A percentile compares a stretch with the other conserved stretches of the same genome.
Conservation (phyloP, 495 filamentous ascomycete genomes). For the Cercophora sp. region DNA sequence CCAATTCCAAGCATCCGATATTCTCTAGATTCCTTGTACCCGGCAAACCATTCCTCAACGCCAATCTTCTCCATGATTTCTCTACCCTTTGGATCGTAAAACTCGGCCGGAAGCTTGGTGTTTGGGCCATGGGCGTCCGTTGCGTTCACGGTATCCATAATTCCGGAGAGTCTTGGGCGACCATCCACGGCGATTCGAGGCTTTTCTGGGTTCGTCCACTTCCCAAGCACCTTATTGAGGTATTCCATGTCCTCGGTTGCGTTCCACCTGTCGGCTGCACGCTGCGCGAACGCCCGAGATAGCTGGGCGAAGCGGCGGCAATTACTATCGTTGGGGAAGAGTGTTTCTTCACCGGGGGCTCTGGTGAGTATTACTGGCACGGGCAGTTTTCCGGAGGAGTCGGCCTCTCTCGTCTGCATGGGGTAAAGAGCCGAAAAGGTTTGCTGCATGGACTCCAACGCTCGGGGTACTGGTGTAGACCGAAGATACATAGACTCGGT, state of each 20-base stretch:
- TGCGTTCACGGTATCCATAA: conserved; percentile 91
- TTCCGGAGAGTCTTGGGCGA: conserved; percentile 77
- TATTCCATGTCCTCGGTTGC: conserved; percentile 77
- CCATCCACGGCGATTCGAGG: conserved; percentile 74
- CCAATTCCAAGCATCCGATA: conserved; percentile 87
- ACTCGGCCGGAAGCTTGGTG: conserved; percentile 74
- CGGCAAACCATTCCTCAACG: conserved; percentile 90
- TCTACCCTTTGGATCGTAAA: conserved; percentile 74
- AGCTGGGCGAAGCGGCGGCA: conserved; percentile 83
- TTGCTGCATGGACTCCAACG: conserved; percentile 85
- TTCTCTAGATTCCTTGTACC: conserved; percentile 77
- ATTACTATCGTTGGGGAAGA: conserved; percentile 85
- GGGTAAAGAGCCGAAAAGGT: conserved; percentile 89
- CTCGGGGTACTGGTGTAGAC: conserved; percentile 77
- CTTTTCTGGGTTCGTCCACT: conserved; percentile 75
- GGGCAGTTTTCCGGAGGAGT: conserved; percentile 47
- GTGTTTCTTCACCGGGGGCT: conserved; percentile 74
- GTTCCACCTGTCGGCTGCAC: conserved; percentile 80
- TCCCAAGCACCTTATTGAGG: conserved; percentile 67
- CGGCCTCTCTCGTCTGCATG: conserved; percentile 51
- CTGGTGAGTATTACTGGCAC: conserved; percentile 72
- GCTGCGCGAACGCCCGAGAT: conserved; percentile 72
- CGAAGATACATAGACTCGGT: conserved; percentile 77
- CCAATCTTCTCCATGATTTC: conserved; percentile 72
- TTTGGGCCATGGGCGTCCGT: conserved; percentile 79